Percentiles rank a stretch among this genome's conserved stretches.
Conservation (phyloP, 352 stramenopile genomes). For the Globisporangium perplexum region DNA sequence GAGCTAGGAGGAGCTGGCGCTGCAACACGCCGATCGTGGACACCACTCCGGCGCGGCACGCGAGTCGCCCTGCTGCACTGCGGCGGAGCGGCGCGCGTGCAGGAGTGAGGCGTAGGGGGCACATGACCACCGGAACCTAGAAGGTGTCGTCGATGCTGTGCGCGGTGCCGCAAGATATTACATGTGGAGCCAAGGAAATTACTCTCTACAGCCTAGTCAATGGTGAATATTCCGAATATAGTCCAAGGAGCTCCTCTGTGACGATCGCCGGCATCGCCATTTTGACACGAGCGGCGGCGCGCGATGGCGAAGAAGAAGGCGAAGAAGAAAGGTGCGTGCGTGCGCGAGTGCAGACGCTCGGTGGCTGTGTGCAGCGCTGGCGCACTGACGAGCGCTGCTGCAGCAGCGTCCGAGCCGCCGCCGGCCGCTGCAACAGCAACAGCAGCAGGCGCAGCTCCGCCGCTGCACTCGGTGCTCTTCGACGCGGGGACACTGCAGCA, state of each 20-base stretch:
- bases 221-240: no score
- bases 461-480: constrained; percentile 12
- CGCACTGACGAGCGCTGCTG: neutral
- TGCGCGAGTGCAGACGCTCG: neutral
- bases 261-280: neutral
- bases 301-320: constrained; percentile 77
- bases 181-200: neutral
- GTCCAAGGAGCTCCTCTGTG: no score
- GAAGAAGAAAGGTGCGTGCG: constrained; percentile 55
- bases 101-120: no score
- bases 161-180: neutral
- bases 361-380: constrained; percentile 3
- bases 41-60: no score
- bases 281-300: neutral
- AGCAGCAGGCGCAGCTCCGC: constrained; percentile 7
- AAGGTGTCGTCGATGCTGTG: no score
- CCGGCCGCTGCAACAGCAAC: neutral
- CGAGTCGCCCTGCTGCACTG: no score
- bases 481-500: constrained; percentile 40
- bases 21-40: no score
- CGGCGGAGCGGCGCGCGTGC: no score
- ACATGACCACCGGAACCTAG: no score
- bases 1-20: no score
- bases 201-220: no score
- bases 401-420: neutral